Evolutionary conservation across 495 filamentous ascomycete genomes (phyloP).

Genomic region (Clavariopsis aquatica): DNA sequence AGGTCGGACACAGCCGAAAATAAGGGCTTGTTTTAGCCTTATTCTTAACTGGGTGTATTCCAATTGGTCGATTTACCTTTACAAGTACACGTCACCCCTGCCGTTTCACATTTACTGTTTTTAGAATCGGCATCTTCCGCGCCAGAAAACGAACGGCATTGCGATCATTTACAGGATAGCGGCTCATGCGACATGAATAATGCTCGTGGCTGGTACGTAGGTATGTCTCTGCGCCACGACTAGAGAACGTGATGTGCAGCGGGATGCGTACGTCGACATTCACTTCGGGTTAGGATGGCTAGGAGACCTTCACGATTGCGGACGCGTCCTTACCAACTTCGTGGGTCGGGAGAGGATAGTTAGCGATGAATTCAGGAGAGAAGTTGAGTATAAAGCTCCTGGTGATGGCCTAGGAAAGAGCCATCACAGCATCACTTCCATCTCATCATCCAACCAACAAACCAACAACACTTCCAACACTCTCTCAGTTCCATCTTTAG

Average conservation of each 20-base stretch:
- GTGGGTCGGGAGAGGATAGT: background rate
- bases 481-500: background rate
- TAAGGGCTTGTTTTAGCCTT: background rate
- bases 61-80: background rate
- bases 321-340: background rate
- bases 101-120: background rate
- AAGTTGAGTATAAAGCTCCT: conserved; percentile 2
- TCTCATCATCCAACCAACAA: conserved; percentile 1
- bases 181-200: background rate
- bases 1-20: background rate
- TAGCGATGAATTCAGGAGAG: background rate
- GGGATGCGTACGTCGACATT: background rate
- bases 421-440: conserved; percentile 5
- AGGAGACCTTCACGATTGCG: background rate
- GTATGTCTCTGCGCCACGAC: conserved; percentile 1
- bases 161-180: background rate
- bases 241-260: background rate
- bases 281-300: background rate
- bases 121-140: background rate
- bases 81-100: background rate
- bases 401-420: background rate
- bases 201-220: background rate
- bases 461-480: conserved; percentile 3
- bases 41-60: background rate
- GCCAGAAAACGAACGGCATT: background rate